Evolutionary conservation across 495 filamentous ascomycete species (phyloP).

Genomic region (Daldinia decipiens): DNA sequence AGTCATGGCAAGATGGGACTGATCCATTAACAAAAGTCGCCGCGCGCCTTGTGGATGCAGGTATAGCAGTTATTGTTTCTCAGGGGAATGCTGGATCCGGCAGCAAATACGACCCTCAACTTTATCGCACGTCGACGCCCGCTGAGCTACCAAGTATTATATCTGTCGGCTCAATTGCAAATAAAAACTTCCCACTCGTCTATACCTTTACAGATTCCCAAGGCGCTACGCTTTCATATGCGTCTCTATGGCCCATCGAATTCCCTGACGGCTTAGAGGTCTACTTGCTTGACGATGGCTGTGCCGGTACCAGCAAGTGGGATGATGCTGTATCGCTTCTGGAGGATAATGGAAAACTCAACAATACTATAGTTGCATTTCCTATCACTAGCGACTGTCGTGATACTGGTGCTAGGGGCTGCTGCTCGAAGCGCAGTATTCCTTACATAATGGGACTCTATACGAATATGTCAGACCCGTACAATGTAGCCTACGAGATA

Average conservation of each 20-base stretch:
- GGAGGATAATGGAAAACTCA: constrained; percentile 27
- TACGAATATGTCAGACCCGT: constrained; percentile 24
- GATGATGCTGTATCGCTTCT: constrained; percentile 19
- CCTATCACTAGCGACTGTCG: constrained; percentile 27
- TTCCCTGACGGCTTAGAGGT: constrained; percentile 26
- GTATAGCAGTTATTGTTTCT: constrained; percentile 45
- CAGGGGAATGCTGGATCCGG: constrained; percentile 40
- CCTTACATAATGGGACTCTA: constrained; percentile 38
- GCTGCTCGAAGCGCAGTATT: constrained; percentile 21
- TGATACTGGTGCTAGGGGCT: constrained; percentile 27
- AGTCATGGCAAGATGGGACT: constrained; percentile 19
- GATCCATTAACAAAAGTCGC: constrained; percentile 42
- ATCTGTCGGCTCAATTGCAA: constrained; percentile 34
- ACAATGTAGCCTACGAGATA: constrained; percentile 32
- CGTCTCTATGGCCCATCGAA: constrained; percentile 42
- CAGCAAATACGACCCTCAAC: constrained; percentile 31
- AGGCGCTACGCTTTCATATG: constrained; percentile 37
- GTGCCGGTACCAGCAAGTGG: constrained; percentile 30
- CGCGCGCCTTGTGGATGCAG: constrained; percentile 26
- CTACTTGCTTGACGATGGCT: constrained; percentile 31
- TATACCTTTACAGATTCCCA: constrained; percentile 41
- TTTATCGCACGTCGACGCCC: constrained; percentile 33
- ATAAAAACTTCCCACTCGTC: constrained; percentile 27
- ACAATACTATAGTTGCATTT: constrained; percentile 43
- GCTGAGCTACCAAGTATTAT: constrained; percentile 26